phyloP scores from a whole-genome alignment of 2,329 filamentous ascomycete genomes.

The Balansia obtecta region DNA sequence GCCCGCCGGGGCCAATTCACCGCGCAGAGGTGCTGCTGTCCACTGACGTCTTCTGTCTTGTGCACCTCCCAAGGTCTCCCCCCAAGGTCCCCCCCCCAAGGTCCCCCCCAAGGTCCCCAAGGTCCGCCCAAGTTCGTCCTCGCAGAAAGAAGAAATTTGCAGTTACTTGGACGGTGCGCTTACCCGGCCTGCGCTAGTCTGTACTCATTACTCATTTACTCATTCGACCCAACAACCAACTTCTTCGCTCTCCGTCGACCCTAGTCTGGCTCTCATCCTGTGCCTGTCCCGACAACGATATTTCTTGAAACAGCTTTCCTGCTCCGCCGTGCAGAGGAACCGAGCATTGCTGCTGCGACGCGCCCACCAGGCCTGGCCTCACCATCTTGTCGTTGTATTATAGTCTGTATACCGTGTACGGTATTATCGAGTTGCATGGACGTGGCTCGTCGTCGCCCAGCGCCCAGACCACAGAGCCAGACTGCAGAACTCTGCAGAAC shows the following conservation, averaged over 20 bases:
- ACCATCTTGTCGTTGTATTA: neutral
- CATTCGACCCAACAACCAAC: conserved; percentile 4
- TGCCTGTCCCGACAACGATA: neutral
- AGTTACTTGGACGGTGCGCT: conserved; percentile 2
- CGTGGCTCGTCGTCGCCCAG: neutral
- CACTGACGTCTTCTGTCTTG: conserved; percentile 9
- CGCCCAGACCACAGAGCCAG: neutral
- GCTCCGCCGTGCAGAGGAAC: neutral
- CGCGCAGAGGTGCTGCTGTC: neutral
- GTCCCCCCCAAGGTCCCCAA: too few species aligned
- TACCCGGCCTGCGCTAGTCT: neutral
- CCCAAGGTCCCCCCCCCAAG: too few species aligned
- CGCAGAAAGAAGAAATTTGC: conserved; percentile 8
- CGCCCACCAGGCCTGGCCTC: neutral
- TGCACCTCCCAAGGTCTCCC: too few species aligned
- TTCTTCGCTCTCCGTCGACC: neutral
- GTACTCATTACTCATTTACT: neutral
- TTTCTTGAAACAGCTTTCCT: neutral
- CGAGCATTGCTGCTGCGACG: neutral
- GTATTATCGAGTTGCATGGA: neutral
- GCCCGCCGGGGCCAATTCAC: conserved; percentile 9
- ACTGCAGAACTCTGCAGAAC: too few species aligned
- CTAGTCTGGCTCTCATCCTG: neutral
- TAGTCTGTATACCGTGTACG: neutral
- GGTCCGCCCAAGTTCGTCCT: too few species aligned